Conservation (phyloP, 768 basidiomycete species). For the Leccinum boreale region DNA sequence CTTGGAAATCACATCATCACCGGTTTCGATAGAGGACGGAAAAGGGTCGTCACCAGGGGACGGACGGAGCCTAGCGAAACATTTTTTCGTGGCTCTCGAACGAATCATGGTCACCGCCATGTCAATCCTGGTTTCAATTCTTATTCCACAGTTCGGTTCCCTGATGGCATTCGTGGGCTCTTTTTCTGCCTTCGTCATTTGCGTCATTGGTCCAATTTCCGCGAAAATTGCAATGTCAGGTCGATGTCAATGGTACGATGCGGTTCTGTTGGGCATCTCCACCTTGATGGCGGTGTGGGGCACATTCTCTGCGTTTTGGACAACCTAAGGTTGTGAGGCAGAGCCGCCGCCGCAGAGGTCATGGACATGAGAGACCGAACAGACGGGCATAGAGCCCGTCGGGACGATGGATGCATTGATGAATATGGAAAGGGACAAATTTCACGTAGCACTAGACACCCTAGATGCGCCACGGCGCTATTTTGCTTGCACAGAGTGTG, state of each 20-base stretch:
- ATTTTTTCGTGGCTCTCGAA: slow-evolving; percentile 46
- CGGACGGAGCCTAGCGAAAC: slow-evolving; percentile 29
- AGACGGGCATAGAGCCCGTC: not conserved
- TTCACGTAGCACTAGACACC: not conserved
- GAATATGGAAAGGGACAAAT: not conserved
- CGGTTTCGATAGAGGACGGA: slow-evolving; percentile 25
- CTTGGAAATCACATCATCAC: slow-evolving; percentile 41
- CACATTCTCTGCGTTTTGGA: slow-evolving; percentile 60
- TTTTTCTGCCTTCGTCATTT: slow-evolving; percentile 77
- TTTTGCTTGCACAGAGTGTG: slow-evolving; percentile 62
- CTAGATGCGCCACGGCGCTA: slow-evolving; percentile 14
- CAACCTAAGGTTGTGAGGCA: slow-evolving; percentile 16
- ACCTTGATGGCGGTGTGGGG: slow-evolving; percentile 75
- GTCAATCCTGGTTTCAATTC: slow-evolving; percentile 67
- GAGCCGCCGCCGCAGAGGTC: no score
- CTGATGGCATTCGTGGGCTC: slow-evolving; percentile 90
- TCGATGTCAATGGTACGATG: slow-evolving; percentile 50
- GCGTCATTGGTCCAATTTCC: slow-evolving; percentile 72
- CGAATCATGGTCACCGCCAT: slow-evolving; percentile 55
- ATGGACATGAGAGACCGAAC: not conserved
- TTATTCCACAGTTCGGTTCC: slow-evolving; percentile 75
- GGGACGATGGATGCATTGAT: not conserved
- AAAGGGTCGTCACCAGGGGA: slow-evolving; percentile 14
- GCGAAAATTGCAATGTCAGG: slow-evolving; percentile 63
- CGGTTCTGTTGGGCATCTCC: slow-evolving; percentile 47